Evolutionary conservation across 164 flowering plant species (phyloP), one percentile per base, ranked within the genome.

Genomic region (Echeveria elegans): DNA sequence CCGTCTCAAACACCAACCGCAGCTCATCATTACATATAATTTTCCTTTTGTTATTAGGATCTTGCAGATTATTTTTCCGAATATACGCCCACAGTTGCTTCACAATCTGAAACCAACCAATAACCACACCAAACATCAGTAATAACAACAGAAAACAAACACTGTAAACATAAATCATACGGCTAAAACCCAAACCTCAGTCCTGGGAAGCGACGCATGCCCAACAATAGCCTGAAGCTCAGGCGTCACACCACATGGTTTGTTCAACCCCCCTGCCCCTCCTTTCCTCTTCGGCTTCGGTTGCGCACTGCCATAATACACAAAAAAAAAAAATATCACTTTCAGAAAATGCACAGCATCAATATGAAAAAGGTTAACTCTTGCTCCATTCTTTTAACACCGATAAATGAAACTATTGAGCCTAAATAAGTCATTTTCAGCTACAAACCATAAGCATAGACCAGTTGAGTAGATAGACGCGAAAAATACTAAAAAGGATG

Each of bases 71-170:
- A 75, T 94, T 75, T 76, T 94, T 87, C 83, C 92, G 83, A 73
- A 91, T 94, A 76, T 94, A 94, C 32, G 89, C 96, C 99, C 99
- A 94, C 18, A 94, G 81, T 74, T 94, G 91, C 81, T 83, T 94
- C 82, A 94, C 99, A 80, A 94, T 89, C 99, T 94, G 61, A 26
- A 56, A 82, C 67, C 16, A 69, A 9, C 1, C 1, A 19, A n/a
- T n/a, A n/a, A n/a, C n/a, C n/a, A n/a, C n/a, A 34, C 47, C 0
- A 56, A 15, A 11, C 4, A 28, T 56, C 61, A 14, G 16, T 56
- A 63, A 32, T 1, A n/a, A 63, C 4, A 19, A 63, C 28, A 38
- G 4, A 53, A 9, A 21, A 34, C 1, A 36, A 62, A 32, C 19
- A 23, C 24, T 6, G 37, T 26, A 21, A 43, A 47, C 30, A 64